Evolutionary conservation across 371 early-diverging fungal genomes (phyloP).

Genomic region (Smittium mucronatum): DNA sequence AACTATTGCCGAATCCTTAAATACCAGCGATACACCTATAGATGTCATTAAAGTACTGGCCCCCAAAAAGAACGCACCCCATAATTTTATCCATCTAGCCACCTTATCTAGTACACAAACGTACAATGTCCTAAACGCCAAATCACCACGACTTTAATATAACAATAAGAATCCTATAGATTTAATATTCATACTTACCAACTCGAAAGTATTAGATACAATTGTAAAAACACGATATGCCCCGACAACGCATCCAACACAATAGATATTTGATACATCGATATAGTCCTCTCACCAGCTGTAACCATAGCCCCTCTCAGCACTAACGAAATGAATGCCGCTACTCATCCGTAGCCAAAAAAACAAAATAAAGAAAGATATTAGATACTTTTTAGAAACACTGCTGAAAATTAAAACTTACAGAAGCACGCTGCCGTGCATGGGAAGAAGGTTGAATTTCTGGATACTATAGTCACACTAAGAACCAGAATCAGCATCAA

Average conservation of each 20-base stretch:
- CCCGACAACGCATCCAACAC: conserved; percentile 1
- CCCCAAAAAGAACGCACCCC: neutral
- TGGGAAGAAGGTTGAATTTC: neutral
- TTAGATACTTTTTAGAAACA: too few species aligned
- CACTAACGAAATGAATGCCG: conserved; percentile 6
- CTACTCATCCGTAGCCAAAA: neutral
- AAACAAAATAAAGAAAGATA: neutral
- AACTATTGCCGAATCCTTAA: conserved; percentile 4
- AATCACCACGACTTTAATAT: neutral
- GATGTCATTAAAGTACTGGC: neutral
- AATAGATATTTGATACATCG: conserved; percentile 9
- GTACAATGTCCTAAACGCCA: conserved; percentile 1
- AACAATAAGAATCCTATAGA: neutral
- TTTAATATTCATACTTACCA: conserved; percentile 9
- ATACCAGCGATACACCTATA: conserved; percentile 5
- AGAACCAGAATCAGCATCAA: neutral
- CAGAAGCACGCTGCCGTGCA: conserved; percentile 4
- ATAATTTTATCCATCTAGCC: neutral
- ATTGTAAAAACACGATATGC: neutral
- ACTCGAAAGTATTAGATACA: neutral
- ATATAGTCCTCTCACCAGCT: conserved; percentile 3
- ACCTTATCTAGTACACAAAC: neutral
- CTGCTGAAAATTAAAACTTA: too few species aligned
- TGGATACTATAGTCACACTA: conserved; percentile 3
- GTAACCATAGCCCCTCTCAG: conserved; percentile 12